phyloP scores from a whole-genome alignment of 164 flowering plant genomes.

The Buxus sempervirens region DNA sequence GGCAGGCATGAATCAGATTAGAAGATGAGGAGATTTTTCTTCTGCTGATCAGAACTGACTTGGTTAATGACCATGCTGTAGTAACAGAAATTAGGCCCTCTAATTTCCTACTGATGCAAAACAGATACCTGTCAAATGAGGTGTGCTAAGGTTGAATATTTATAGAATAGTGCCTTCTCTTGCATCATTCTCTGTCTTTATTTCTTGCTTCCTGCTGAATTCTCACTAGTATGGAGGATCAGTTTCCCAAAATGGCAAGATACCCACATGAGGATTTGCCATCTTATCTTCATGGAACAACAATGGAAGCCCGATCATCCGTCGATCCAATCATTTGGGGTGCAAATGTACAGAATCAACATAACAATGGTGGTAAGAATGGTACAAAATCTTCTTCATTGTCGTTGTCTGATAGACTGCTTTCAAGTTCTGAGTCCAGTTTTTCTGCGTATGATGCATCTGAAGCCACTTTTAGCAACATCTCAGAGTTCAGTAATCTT shows the following conservation, averaged over 20 bases:
- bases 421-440: conserved; percentile 27
- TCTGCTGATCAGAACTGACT: conserved; percentile 13
- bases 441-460: conserved; percentile 21
- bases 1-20: conserved; percentile 24
- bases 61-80: conserved; percentile 12
- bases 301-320: conserved; percentile 17
- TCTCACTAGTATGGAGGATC: neutral
- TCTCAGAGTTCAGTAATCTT: conserved; percentile 16
- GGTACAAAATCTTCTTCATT: neutral
- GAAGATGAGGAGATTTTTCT: conserved; percentile 17
- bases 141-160: conserved; percentile 18
- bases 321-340: conserved; percentile 21
- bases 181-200: neutral
- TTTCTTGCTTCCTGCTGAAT: neutral
- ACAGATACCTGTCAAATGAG: conserved; percentile 10
- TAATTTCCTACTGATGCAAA: conserved; percentile 11
- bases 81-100: conserved; percentile 17
- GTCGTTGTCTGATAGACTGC: conserved; percentile 18
- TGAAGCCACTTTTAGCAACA: conserved; percentile 7
- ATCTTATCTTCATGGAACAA: conserved; percentile 9
- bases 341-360: conserved; percentile 6
- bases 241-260: neutral
- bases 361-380: conserved; percentile 14
- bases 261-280: neutral
- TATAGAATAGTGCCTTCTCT: neutral